These are phyloP conservation scores for Theileria annulata DNA, from an alignment of 169 alveolate genomes.

Conservation along the genomic window DNA sequence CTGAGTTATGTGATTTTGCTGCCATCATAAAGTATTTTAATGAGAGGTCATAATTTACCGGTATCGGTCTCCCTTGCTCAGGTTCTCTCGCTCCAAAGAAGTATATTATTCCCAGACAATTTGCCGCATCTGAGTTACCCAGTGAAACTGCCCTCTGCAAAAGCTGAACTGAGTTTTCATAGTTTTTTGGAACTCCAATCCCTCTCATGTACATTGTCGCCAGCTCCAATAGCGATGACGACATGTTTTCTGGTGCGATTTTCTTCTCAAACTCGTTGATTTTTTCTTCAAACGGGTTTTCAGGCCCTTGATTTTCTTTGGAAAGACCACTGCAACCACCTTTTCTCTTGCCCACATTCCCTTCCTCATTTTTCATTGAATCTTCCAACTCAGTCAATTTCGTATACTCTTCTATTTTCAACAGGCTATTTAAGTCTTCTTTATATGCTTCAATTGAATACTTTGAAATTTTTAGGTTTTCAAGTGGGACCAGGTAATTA, in stretches of 20 bases:
- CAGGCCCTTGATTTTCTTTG: background rate
- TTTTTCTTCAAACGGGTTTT: constrained; percentile 6
- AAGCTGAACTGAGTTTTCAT: constrained; percentile 49
- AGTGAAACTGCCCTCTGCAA: constrained; percentile 45
- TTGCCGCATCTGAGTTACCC: constrained; percentile 65
- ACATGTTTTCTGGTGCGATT: constrained; percentile 33
- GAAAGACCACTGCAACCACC: constrained; percentile 7
- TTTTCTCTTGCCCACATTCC: constrained; percentile 16
- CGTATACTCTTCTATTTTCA: constrained; percentile 50
- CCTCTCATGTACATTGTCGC: constrained; percentile 49
- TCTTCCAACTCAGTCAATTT: constrained; percentile 45
- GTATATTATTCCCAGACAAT: constrained; percentile 40
- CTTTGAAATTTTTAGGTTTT: constrained; percentile 28
- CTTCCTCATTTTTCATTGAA: constrained; percentile 17
- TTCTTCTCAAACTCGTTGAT: background rate
- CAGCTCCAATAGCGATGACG: constrained; percentile 43
- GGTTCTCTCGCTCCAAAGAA: constrained; percentile 27
- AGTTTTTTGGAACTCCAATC: constrained; percentile 53
- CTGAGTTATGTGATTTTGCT: constrained; percentile 48
- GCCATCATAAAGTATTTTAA: constrained; percentile 43
- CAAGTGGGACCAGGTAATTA: constrained; percentile 28
- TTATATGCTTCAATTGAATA: background rate
- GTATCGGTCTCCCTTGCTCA: constrained; percentile 38
- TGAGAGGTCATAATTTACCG: constrained; percentile 29
- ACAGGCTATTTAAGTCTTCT: constrained; percentile 1